These are phyloP conservation scores for Penicillium silybi DNA, from an alignment of 495 filamentous ascomycete species.

Conservation along the genomic window DNA sequence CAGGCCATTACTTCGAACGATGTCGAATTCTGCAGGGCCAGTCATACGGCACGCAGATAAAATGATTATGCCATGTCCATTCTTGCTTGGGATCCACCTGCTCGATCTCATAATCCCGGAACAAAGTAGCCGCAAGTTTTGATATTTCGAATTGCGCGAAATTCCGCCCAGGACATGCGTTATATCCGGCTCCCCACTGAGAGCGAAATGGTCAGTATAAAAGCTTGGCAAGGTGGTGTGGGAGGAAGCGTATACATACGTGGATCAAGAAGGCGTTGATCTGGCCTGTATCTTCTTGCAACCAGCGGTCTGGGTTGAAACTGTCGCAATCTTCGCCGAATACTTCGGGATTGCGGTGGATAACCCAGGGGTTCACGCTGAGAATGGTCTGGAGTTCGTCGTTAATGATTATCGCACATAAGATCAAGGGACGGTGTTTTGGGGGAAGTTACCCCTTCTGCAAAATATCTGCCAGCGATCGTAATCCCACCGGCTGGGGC, in stretches of 20 bases:
- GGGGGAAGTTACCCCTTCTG: slow-evolving; percentile 27
- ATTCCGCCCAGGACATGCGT: slow-evolving; percentile 39
- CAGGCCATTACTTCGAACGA: not conserved
- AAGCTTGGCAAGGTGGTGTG: not conserved
- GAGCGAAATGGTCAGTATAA: not conserved
- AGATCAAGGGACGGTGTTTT: not conserved
- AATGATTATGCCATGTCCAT: slow-evolving; percentile 37
- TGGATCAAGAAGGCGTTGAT: slow-evolving; percentile 37
- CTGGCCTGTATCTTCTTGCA: slow-evolving; percentile 20
- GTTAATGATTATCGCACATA: not conserved
- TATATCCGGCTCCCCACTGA: slow-evolving; percentile 43
- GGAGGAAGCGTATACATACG: slow-evolving; percentile 7
- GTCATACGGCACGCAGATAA: slow-evolving; percentile 31
- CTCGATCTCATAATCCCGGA: slow-evolving; percentile 41
- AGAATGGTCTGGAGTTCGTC: slow-evolving; percentile 28
- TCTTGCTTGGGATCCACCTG: slow-evolving; percentile 33
- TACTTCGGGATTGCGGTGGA: slow-evolving; percentile 39
- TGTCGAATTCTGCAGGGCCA: slow-evolving; percentile 37
- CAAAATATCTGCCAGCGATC: slow-evolving; percentile 30
- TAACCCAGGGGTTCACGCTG: slow-evolving; percentile 41
- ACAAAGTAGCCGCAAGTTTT: slow-evolving; percentile 37
- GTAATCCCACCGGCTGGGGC: slow-evolving; percentile 27
- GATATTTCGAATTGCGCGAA: slow-evolving; percentile 45
- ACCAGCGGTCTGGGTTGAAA: slow-evolving; percentile 48
- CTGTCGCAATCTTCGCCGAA: slow-evolving; percentile 43